These are phyloP conservation scores for Syzygium aromaticum DNA, from an alignment of 345 rosid genomes.

Conservation along the genomic window DNA sequence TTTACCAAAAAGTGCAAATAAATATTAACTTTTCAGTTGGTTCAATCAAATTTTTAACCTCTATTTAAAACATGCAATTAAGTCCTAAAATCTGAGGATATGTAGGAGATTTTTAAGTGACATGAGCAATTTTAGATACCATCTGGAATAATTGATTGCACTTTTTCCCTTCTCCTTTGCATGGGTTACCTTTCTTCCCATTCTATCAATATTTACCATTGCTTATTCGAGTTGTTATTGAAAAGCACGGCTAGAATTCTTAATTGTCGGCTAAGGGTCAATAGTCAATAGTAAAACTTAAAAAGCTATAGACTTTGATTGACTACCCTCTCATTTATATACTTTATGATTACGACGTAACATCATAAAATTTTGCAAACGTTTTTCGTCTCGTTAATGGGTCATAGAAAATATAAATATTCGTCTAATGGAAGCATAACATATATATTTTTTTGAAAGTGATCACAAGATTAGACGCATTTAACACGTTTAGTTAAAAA, in stretches of 20 bases:
- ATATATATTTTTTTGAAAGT: too few species aligned
- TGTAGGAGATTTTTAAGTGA: not conserved
- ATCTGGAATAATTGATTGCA: not conserved
- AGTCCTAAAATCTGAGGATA: not conserved
- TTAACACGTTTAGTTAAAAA: too few species aligned
- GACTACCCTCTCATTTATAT: not conserved
- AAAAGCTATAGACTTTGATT: not conserved
- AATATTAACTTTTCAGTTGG: not conserved
- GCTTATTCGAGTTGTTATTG: not conserved
- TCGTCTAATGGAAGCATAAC: too few species aligned
- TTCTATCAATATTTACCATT: not conserved
- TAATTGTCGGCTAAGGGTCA: not conserved
- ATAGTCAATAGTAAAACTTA: not conserved
- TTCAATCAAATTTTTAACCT: not conserved
- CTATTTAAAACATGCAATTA: not conserved
- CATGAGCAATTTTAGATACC: not conserved
- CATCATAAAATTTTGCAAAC: too few species aligned
- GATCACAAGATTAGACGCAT: not conserved
- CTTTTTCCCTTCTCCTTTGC: not conserved
- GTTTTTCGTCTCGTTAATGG: too few species aligned
- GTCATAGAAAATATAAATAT: too few species aligned
- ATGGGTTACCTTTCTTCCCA: not conserved
- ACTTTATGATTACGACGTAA: too few species aligned
- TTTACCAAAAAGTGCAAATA: accelerated
- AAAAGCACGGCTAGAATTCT: not conserved